Evolutionary conservation across 176 grass and related monocot genomes (phyloP).

Genomic region (Rhynchospora pubera): DNA sequence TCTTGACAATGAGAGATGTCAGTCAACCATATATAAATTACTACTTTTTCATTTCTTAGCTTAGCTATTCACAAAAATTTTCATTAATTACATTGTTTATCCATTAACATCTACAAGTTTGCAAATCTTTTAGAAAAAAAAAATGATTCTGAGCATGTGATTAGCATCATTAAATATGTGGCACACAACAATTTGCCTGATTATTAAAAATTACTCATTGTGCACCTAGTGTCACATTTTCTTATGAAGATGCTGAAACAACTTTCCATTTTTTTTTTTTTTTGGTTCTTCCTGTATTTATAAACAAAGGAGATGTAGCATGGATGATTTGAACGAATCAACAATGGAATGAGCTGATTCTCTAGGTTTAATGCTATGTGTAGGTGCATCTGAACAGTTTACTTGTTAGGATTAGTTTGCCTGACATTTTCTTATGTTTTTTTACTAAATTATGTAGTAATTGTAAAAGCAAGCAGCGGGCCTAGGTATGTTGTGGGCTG

Average conservation of each 20-base stretch:
- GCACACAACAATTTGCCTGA: neutral
- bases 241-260: neutral
- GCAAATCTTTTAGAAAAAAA: neutral
- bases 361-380: neutral
- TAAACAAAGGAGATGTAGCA: neutral
- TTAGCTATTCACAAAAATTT: neutral
- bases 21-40: constrained; percentile 19
- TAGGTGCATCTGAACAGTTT: neutral
- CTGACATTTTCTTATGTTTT: neutral
- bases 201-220: neutral
- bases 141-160: neutral
- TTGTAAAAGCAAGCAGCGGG: constrained; percentile 93
- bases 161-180: neutral
- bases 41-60: neutral
- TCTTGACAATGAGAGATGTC: constrained; percentile 83
- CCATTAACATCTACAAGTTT: neutral
- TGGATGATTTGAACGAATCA: neutral
- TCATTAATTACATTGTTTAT: neutral
- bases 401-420: neutral
- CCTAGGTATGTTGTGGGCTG: constrained; percentile 93
- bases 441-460: constrained; percentile 33
- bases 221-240: neutral
- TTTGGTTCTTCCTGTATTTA: neutral
- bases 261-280: neutral
- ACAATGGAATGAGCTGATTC: neutral